These are phyloP conservation scores for Cryphonectria japonica DNA, from an alignment of 2,329 filamentous ascomycete genomes.

Conservation along the genomic window DNA sequence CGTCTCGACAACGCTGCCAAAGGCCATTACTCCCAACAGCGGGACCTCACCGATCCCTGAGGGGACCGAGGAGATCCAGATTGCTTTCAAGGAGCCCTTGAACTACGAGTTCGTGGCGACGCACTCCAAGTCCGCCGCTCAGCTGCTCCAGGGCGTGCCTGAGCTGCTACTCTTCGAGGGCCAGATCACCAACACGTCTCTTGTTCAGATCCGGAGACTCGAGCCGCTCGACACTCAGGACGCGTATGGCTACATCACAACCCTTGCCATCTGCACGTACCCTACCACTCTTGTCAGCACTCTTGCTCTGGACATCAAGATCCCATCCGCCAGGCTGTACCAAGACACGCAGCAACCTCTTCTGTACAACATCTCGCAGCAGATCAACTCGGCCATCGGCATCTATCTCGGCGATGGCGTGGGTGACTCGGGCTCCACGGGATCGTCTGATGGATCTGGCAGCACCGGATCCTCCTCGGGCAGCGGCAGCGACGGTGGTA, in stretches of 20 bases:
- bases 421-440: conserved; percentile 37
- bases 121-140: conserved; percentile 72
- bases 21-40: conserved; percentile 72
- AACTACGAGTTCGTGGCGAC: conserved; percentile 84
- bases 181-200: conserved; percentile 54
- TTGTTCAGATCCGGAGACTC: conserved; percentile 71
- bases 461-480: conserved; percentile 42
- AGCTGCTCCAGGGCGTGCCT: conserved; percentile 83
- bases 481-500: conserved; percentile 39
- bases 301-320: conserved; percentile 49
- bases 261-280: conserved; percentile 68
- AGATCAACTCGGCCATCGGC: conserved; percentile 85
- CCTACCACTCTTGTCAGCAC: conserved; percentile 26
- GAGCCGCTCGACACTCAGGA: conserved; percentile 74
- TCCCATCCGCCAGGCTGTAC: conserved; percentile 75
- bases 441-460: conserved; percentile 44
- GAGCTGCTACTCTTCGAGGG: conserved; percentile 67
- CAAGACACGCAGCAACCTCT: conserved; percentile 62
- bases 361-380: conserved; percentile 72
- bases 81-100: conserved; percentile 80
- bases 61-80: conserved; percentile 74
- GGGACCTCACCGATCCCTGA: conserved; percentile 56
- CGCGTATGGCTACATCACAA: conserved; percentile 77
- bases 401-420: conserved; percentile 55
- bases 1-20: conserved; percentile 70